A percentile compares a stretch with the other conserved stretches of the same genome.
Conservation (phyloP, 805 yeast species). For the Saccharomyces jurei region DNA sequence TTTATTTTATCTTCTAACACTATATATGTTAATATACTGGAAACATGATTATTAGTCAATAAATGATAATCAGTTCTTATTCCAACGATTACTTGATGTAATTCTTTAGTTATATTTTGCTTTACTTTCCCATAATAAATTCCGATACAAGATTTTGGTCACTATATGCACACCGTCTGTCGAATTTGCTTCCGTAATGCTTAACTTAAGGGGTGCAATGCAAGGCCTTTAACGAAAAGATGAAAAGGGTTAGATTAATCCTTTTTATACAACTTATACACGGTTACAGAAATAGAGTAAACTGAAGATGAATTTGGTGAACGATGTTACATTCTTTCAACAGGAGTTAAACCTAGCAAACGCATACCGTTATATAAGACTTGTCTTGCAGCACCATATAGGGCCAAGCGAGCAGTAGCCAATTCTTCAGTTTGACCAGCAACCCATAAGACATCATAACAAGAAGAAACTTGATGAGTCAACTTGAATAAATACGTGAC, state of each 20-base stretch:
- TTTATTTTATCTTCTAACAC: no score
- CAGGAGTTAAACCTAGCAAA: slow-evolving; percentile 88
- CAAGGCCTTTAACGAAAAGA: neutral
- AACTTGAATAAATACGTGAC: slow-evolving; percentile 88
- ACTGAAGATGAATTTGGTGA: neutral
- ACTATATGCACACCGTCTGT: neutral
- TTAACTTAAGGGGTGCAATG: neutral
- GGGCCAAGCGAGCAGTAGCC: slow-evolving; percentile 84
- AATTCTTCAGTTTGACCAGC: slow-evolving; percentile 86
- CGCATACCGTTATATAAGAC: slow-evolving; percentile 83
- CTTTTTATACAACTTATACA: no score
- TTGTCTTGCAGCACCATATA: slow-evolving; percentile 82
- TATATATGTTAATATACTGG: no score
- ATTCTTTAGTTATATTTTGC: no score
- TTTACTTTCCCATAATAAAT: no score
- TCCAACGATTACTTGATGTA: no score
- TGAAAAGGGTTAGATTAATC: neutral
- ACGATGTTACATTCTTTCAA: slow-evolving; percentile 78
- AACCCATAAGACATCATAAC: slow-evolving; percentile 92
- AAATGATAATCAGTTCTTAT: no score
- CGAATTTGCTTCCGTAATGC: no score
- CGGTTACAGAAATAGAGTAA: neutral
- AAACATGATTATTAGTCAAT: no score
- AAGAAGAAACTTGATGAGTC: slow-evolving; percentile 95
- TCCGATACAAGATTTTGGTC: no score